Evolutionary conservation across 2,329 filamentous ascomycete genomes (phyloP), one percentile per base, ranked within the genome.

Genomic region (Lanzia echinophila): DNA sequence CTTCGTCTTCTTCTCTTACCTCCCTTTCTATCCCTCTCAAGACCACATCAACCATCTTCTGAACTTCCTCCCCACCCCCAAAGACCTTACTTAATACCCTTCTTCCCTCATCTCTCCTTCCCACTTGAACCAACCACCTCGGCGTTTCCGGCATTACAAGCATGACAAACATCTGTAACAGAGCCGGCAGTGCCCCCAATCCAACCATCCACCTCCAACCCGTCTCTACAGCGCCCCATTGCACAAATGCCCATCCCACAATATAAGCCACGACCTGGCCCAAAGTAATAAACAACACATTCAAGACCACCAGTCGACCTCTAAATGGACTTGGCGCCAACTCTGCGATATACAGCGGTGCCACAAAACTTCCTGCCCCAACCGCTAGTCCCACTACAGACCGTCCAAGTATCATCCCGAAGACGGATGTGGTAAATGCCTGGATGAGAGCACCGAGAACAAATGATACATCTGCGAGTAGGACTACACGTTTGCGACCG

Each of bases 191-290:
- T 8, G 87, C 87, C 0, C 91, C 92, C 0, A 96, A 70, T 0
- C 91, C 91, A 0, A 96, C 90, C 81, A 96, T 91, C 84, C 88
- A 95, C 47, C 90, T 77, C 91, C 92, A 97, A 1, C 87, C 89
- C 12, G 77, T 79, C 34, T 65, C 66, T 20, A 68, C 62, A 54
- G 72, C 68, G 0, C 74, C 79, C 55, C 75, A 74, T 53, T 79
- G 76, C 6, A 82, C 78, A 45, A 95, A 85, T 0, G 77, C 69
- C 86, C 88, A 96, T 1, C 92, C 92, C 6, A 90, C 72, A 1
- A 95, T 68, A 69, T 96, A 96, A 2, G 92, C 91, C 19, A 95
- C 80, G 2, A 96, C 88, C 71, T 96, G 91, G 0, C 92, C 92
- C 11, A 88, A 75, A 0, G 91, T 96, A 54, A 96, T 86, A 62